Conservation (phyloP, 2,329 filamentous ascomycete species). For the Phoma herbarum region DNA sequence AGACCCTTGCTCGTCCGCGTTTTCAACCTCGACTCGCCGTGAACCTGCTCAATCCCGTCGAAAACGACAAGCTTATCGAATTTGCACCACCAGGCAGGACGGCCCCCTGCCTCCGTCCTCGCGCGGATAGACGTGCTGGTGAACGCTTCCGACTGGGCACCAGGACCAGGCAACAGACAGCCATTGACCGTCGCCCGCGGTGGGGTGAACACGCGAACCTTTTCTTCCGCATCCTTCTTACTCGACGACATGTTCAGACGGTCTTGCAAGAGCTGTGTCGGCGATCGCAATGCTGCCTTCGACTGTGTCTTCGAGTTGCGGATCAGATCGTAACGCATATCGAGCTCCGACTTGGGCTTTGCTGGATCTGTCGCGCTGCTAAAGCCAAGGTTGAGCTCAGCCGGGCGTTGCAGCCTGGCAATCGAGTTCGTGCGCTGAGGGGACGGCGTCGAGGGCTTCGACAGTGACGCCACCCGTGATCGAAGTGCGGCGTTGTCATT, state of each 20-base stretch:
- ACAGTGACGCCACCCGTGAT: conserved; percentile 24
- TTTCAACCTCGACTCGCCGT: conserved; percentile 26
- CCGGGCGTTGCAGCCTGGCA: conserved; percentile 38
- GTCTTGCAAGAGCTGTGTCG: conserved; percentile 43
- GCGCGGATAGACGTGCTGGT: conserved; percentile 41
- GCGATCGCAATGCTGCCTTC: conserved; percentile 43
- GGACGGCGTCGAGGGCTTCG: conserved; percentile 10
- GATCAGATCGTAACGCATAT: conserved; percentile 42
- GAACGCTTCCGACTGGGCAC: conserved; percentile 32
- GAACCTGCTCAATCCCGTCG: conserved; percentile 35
- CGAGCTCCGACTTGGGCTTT: conserved; percentile 45
- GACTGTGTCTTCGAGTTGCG: conserved; percentile 43
- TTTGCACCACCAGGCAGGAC: conserved; percentile 50
- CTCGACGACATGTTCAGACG: conserved; percentile 38
- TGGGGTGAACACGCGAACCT: conserved; percentile 37
- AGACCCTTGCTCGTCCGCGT: conserved; percentile 45
- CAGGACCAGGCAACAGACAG: conserved; percentile 43
- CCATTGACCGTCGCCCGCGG: conserved; percentile 38
- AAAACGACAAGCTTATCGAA: conserved; percentile 47
- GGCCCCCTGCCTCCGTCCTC: conserved; percentile 30
- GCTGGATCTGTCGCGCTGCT: conserved; percentile 11
- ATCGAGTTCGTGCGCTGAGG: conserved; percentile 29
- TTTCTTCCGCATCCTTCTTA: conserved; percentile 29
- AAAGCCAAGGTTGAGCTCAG: conserved; percentile 41
- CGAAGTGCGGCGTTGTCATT: conserved; percentile 21